Evolutionary conservation across 2,329 filamentous ascomycete species (phyloP).

Genomic region (Thielaviopsis populi): DNA sequence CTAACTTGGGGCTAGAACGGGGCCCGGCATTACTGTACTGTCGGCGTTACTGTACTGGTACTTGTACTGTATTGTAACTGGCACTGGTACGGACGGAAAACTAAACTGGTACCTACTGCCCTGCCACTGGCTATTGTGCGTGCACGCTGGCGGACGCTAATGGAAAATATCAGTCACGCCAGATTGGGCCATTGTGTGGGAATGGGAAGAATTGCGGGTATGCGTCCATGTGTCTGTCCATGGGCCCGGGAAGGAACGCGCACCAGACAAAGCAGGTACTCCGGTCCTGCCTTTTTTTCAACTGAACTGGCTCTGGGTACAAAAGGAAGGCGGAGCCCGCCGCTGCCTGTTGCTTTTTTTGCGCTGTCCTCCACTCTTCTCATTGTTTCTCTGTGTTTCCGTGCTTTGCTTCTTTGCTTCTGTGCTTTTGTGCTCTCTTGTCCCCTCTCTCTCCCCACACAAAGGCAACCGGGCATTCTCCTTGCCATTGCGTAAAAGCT

Average conservation of each 20-base stretch:
- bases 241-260: constrained; percentile 2
- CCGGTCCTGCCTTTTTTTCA: neutral
- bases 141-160: neutral
- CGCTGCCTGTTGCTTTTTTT: neutral
- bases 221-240: neutral
- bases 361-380: neutral
- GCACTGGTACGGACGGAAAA: no score
- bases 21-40: neutral
- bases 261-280: neutral
- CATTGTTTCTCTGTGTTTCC: neutral
- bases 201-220: neutral
- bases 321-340: constrained; percentile 3
- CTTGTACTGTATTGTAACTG: no score
- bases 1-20: neutral
- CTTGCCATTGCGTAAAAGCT: neutral
- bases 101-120: no score
- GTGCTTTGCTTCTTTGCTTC: neutral
- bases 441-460: neutral
- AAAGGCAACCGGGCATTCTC: neutral
- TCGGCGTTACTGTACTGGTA: neutral
- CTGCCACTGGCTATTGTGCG: neutral
- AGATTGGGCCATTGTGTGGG: neutral
- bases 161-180: neutral
- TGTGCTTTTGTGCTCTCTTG: neutral
- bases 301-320: neutral